Conservation (phyloP, 805 yeast genomes). For the Wickerhamiella cacticola region DNA sequence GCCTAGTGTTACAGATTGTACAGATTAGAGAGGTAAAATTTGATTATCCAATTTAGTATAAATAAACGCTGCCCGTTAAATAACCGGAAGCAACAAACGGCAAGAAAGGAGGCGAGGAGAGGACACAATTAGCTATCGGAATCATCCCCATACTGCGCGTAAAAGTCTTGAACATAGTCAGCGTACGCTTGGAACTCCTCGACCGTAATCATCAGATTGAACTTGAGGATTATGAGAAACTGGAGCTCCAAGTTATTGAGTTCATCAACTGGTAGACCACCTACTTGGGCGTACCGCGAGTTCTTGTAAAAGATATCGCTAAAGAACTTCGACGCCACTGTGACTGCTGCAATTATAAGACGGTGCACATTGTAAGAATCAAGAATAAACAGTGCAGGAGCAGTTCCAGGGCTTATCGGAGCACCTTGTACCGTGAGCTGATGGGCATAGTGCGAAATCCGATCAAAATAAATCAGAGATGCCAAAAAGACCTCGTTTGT, state of each 20-base stretch:
- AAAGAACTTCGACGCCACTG: slow-evolving; percentile 90
- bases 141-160: background rate
- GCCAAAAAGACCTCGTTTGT: slow-evolving; percentile 92
- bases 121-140: background rate
- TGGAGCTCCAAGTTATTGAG: slow-evolving; percentile 86
- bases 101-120: too few relatives aligned
- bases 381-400: slow-evolving; percentile 72
- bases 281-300: slow-evolving; percentile 83
- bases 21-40: too few relatives aligned
- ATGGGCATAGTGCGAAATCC: slow-evolving; percentile 78
- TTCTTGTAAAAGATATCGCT: slow-evolving; percentile 91
- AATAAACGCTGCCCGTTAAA: too few relatives aligned
- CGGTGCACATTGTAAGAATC: slow-evolving; percentile 94
- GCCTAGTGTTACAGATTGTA: too few relatives aligned
- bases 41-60: too few relatives aligned
- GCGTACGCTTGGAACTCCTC: slow-evolving; percentile 89
- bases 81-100: too few relatives aligned
- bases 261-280: slow-evolving; percentile 75
- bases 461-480: slow-evolving; percentile 81
- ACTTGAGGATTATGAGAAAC: slow-evolving; percentile 71
- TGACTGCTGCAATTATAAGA: slow-evolving; percentile 83
- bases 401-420: slow-evolving; percentile 18
- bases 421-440: slow-evolving; percentile 15
- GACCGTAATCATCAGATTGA: slow-evolving; percentile 71
- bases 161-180: slow-evolving; percentile 40